A percentile compares a stretch with the other conserved stretches of the same genome.
These are phyloP conservation scores for Coniochaeta sp. DNA, from an alignment of 2,329 filamentous ascomycete genomes.

Conservation along the genomic window DNA sequence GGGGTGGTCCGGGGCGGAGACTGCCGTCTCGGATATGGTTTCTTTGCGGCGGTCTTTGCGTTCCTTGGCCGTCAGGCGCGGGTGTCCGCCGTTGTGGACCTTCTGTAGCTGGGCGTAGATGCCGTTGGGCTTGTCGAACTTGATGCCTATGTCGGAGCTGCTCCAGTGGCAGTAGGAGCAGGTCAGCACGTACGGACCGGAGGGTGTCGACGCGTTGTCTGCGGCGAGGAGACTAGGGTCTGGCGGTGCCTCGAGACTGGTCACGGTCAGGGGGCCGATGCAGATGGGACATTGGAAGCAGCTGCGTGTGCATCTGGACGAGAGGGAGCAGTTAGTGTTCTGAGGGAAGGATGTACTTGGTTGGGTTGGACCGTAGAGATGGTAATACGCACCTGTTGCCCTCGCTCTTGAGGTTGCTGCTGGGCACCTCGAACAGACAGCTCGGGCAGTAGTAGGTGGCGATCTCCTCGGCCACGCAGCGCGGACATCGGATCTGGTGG, in stretches of 20 bases:
- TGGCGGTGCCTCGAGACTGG: slow-evolving; percentile 54
- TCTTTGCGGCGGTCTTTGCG: slow-evolving; percentile 45
- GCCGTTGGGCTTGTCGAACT: slow-evolving; percentile 82
- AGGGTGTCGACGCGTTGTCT: slow-evolving; percentile 28
- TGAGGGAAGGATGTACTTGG: background rate
- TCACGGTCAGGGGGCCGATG: slow-evolving; percentile 70
- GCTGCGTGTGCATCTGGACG: slow-evolving; percentile 75
- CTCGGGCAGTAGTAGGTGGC: slow-evolving; percentile 92
- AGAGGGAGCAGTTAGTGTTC: background rate
- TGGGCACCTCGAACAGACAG: slow-evolving; percentile 93
- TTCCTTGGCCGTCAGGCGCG: slow-evolving; percentile 42
- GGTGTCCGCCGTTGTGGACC: slow-evolving; percentile 54
- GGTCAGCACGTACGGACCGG: slow-evolving; percentile 64
- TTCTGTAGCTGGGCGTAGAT: slow-evolving; percentile 75
- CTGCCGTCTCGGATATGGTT: slow-evolving; percentile 9
- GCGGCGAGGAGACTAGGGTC: slow-evolving; percentile 35
- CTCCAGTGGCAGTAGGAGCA: slow-evolving; percentile 94
- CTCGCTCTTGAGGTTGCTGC: slow-evolving; percentile 84
- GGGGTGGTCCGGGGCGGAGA: slow-evolving; percentile 16
- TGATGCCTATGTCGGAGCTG: slow-evolving; percentile 79
- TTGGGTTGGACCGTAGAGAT: background rate
- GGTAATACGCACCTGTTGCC: slow-evolving; percentile 65
- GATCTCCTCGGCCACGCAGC: slow-evolving; percentile 89
- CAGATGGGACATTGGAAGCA: slow-evolving; percentile 95
- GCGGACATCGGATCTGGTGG: slow-evolving; percentile 87